These are phyloP conservation scores for Botrytis squamosa DNA, from an alignment of 2,329 filamentous ascomycete genomes.

Conservation along the genomic window DNA sequence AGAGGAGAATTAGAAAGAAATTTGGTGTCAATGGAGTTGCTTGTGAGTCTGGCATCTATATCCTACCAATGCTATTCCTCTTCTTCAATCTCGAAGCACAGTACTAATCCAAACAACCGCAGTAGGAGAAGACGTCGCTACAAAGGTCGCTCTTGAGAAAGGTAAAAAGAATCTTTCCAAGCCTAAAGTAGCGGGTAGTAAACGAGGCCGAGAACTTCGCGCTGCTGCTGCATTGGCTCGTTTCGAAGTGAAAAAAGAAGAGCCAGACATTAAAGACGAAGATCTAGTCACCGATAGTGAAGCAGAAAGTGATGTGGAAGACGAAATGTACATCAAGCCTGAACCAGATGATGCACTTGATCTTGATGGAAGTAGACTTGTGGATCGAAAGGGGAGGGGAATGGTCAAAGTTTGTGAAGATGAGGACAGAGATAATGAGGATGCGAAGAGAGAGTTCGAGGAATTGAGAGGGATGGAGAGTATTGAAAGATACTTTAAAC, in stretches of 20 bases:
- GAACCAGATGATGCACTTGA: slow-evolving; percentile 58
- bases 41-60: neutral
- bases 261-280: slow-evolving; percentile 40
- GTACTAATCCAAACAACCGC: neutral
- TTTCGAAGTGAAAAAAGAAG: slow-evolving; percentile 48
- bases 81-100: neutral
- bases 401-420: slow-evolving; percentile 76
- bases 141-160: slow-evolving; percentile 42
- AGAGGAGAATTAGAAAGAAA: slow-evolving; percentile 55
- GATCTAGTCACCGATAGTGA: slow-evolving; percentile 47
- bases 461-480: slow-evolving; percentile 58
- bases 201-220: slow-evolving; percentile 57
- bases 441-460: slow-evolving; percentile 61
- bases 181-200: slow-evolving; percentile 59
- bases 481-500: slow-evolving; percentile 35
- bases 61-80: too few species aligned
- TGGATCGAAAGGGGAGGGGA: slow-evolving; percentile 64
- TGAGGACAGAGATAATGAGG: slow-evolving; percentile 56
- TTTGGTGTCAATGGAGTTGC: slow-evolving; percentile 49
- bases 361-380: slow-evolving; percentile 60
- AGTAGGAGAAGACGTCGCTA: slow-evolving; percentile 57
- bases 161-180: slow-evolving; percentile 53
- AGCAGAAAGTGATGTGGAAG: slow-evolving; percentile 47
- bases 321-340: slow-evolving; percentile 45
- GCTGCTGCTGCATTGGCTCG: slow-evolving; percentile 60